Percentiles rank a stretch among this genome's conserved stretches.
Conservation (phyloP, 257 asterid genomes). For the Catharanthus roseus region DNA sequence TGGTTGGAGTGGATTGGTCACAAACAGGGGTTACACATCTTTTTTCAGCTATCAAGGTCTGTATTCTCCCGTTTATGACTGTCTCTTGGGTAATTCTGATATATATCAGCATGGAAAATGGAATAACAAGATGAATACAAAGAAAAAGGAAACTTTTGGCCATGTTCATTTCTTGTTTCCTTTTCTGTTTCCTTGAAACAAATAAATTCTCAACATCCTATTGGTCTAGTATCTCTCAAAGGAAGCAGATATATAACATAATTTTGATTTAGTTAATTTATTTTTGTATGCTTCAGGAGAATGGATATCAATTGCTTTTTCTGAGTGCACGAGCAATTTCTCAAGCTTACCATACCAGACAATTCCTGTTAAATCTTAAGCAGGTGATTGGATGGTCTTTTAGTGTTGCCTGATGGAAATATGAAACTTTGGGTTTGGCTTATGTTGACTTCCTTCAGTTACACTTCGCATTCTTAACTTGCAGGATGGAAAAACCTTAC, state of each 20-base stretch:
- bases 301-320: constrained; percentile 91
- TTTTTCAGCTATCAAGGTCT: constrained; percentile 95
- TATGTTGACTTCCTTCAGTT: not conserved
- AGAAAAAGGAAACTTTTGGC: not conserved
- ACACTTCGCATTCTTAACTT: not conserved
- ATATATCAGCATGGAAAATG: not conserved
- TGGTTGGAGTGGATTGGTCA: constrained; percentile 97
- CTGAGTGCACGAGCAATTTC: constrained; percentile 95
- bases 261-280: not conserved
- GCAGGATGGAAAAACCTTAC: constrained; percentile 90
- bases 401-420: not conserved
- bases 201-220: not conserved
- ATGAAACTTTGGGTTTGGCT: constrained; percentile 8
- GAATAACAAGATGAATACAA: not conserved
- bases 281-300: constrained; percentile 60
- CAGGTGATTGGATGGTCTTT: constrained; percentile 45
- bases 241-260: not conserved
- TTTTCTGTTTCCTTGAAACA: not conserved
- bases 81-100: not conserved
- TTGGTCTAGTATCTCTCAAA: not conserved
- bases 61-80: not conserved
- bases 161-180: not conserved
- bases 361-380: constrained; percentile 70
- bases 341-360: constrained; percentile 83
- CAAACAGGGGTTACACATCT: constrained; percentile 92